These are phyloP conservation scores for Starmera amethionina DNA, from an alignment of 805 yeast species.

Conservation along the genomic window DNA sequence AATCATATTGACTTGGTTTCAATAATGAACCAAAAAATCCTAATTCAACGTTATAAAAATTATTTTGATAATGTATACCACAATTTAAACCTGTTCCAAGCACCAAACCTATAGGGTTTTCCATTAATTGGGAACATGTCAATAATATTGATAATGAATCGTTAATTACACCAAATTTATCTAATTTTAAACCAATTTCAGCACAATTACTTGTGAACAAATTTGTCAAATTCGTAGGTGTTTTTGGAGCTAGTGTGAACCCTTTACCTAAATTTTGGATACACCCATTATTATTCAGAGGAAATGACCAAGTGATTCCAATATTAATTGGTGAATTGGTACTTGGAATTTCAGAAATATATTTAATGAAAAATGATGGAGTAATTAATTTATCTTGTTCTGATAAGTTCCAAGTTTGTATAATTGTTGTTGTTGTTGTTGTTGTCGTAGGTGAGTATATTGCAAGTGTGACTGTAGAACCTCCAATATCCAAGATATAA, in stretches of 20 bases:
- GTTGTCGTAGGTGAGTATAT: too few relatives aligned
- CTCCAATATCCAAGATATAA: slow-evolving; percentile 44
- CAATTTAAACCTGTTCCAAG: slow-evolving; percentile 63
- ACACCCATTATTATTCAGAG: slow-evolving; percentile 30
- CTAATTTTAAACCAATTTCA: too few relatives aligned
- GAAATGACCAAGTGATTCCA: slow-evolving; percentile 52
- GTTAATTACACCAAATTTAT: too few relatives aligned
- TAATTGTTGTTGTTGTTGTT: too few relatives aligned
- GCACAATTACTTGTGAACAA: too few relatives aligned
- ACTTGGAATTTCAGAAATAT: too few relatives aligned
- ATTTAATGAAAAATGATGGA: too few relatives aligned
- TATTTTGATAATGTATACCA: slow-evolving; percentile 25
- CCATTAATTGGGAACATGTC: too few relatives aligned
- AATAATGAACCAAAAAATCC: slow-evolving; percentile 41
- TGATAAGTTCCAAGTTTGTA: too few relatives aligned
- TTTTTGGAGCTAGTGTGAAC: slow-evolving; percentile 32
- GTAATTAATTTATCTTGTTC: slow-evolving; percentile 1
- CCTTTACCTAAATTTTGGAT: slow-evolving; percentile 56
- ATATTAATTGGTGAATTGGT: slow-evolving; percentile 9
- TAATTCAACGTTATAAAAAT: slow-evolving; percentile 40
- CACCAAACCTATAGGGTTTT: slow-evolving; percentile 30
- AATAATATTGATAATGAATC: too few relatives aligned
- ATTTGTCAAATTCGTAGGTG: too few relatives aligned
- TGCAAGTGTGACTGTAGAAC: slow-evolving; percentile 38
- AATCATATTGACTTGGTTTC: slow-evolving; percentile 29